Evolutionary conservation across 768 basidiomycete genomes (phyloP), one percentile per base, ranked within the genome.

Genomic region (Pleurotus ostreatus): DNA sequence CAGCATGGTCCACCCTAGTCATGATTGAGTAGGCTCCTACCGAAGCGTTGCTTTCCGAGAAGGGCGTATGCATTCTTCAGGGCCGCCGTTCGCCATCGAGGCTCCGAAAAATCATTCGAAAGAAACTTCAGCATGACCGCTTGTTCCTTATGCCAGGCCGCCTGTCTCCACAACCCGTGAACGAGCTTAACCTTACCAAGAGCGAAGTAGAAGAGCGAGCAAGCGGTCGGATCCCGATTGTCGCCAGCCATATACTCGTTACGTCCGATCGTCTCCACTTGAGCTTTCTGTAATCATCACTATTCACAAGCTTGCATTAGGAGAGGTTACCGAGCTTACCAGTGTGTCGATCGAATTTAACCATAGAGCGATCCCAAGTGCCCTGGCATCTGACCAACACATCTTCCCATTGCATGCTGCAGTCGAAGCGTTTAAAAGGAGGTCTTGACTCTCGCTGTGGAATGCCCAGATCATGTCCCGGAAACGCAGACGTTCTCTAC

Each of bases 381-480:
- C 86, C 63, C 86, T 81, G 0, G 96, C 94, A 66, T 96, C 92
- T 13, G 79, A 74, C 96, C 96, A 98, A 38, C 81, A 69, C 86
- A 98, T 91, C 71, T 92, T 96, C 0, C 85, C 88, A 38, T 82
- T 81, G 62, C 92, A 95, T 11, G 89, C 86, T 3, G 78, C 71
- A 13, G 78, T 78, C 2, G 89, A 89, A 3, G 87, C 84, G 23
- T 78, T 74, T 52, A 97, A 68, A 4, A 99, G 70, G 45, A 98
- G 68, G 15, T 89, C 92, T 64, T 99, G 94, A 64, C 86, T 92
- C 70, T 97, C 94, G 65, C 94, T 97, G 63, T 97, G 90, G 67
- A 89, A 95, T 0, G 95, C 96, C 95, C 96, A 99, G 23, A 98
- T 79, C 75, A 98, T 92, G 68, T 99, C 96, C 34, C 97, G 84